Evolutionary conservation across 768 basidiomycete species (phyloP), one percentile per base, ranked within the genome.

Genomic region (Tylopilus balloui): DNA sequence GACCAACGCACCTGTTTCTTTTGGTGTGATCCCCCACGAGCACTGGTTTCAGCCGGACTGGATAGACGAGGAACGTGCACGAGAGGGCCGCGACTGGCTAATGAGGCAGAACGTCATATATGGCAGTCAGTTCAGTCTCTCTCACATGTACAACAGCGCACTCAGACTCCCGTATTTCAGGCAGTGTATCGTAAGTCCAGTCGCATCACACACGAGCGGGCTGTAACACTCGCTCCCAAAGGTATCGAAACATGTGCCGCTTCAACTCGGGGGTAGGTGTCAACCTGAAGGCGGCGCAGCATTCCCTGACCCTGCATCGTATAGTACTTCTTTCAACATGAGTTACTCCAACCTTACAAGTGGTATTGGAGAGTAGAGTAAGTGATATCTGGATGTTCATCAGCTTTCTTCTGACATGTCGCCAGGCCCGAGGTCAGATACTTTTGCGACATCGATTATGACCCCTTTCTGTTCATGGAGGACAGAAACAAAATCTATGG

Each of bases 161-260:
- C 50, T 62, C 23, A 47, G 43, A n/a, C 36, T 42, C 44, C 29
- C 36, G 0, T 27, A 54, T 53, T 32, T 44, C 7, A 75, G 75
- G 71, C 31, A 77, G 75, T 50, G 67, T 77, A 6, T 69, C 75
- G 73, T 75, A 45, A 57, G 71, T 68, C 13, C 43, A 10, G 14
- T 37, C 38, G 20, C 23, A 17, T 24, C 4, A 21, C 10, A 20
- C n/a, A 15, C 13, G 34, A 34, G 38, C 12, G 13, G 9, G 12
- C 23, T 13, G 24, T 48, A 24, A 51, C 6, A 12, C 12, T 34
- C 32, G 10, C 14, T 24, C 39, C 11, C 20, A 8, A 29, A 76
- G 71, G n/a, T 86, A 88, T 56, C 75, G 83, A n/a, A 84, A 86
- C 47, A 86, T 88, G 86, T 87, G 86, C 62, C 73, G 85, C 31